Conservation (phyloP, 2,329 filamentous ascomycete species). For the Fusarium sp. region DNA sequence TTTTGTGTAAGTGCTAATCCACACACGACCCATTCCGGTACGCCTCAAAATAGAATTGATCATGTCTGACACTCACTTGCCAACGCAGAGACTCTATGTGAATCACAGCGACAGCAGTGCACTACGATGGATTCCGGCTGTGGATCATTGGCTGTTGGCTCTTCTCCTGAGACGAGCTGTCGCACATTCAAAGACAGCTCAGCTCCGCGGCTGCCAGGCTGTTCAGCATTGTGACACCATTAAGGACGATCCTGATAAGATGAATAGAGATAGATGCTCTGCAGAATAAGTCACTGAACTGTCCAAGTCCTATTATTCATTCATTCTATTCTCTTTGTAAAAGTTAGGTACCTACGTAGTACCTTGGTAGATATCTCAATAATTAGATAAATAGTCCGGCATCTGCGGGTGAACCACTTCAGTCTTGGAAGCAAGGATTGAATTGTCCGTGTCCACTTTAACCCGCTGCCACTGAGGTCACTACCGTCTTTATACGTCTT, state of each 20-base stretch:
- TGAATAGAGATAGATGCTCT: too few species aligned
- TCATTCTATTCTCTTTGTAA: too few species aligned
- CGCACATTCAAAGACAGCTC: conserved; percentile 7
- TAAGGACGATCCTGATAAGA: too few species aligned
- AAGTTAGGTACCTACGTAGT: too few species aligned
- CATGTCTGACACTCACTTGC: conserved; percentile 8
- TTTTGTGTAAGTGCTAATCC: not conserved
- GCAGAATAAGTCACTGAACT: too few species aligned
- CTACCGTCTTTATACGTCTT: conserved; percentile 13
- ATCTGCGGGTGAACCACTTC: not conserved
- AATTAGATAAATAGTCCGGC: too few species aligned
- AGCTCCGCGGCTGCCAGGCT: conserved; percentile 4
- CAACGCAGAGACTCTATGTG: not conserved
- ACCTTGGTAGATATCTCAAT: too few species aligned
- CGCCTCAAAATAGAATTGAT: conserved; percentile 6
- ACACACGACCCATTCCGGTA: not conserved
- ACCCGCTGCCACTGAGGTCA: conserved; percentile 36
- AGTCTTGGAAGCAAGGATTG: conserved; percentile 23
- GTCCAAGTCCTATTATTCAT: too few species aligned
- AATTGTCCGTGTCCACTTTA: conserved; percentile 24
- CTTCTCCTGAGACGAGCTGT: conserved; percentile 1
- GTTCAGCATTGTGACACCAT: not conserved
- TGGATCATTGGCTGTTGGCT: conserved; percentile 17
- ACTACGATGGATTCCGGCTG: conserved; percentile 2
- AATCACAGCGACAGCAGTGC: conserved; percentile 3